Base-by-base conservation (phyloP, 306 rosid genomes). In the Corylus avellana region DNA sequence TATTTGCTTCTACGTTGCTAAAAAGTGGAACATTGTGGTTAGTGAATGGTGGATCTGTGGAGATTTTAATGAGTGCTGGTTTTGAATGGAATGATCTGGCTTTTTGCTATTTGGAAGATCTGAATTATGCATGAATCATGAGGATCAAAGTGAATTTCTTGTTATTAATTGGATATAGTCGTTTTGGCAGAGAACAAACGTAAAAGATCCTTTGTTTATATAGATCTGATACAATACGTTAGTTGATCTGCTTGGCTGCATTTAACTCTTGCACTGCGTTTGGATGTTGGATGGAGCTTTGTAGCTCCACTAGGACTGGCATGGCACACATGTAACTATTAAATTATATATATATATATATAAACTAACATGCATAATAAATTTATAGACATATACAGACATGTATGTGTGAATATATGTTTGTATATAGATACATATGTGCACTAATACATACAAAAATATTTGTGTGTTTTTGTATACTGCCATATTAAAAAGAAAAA, bases 41-140 rank as follows among this genome's bases (percentile, higher is more conserved):
- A 12, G 20, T 54, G 12, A 3, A 4, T 12, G 73, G 35, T 75
- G 76, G 85, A 77, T 82, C 79, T 32, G 16, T 47, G 68, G 70
- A 62, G 44, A 77, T 62, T 48, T 54, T 64, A 12, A 10, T 20
- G 69, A 53, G 16, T 56, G 75, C 48, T 57, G 50, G 55, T n/a
- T n/a, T 66, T 56, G 61, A 17, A 56, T 20, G 32, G 4, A 69
- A 68, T n/a, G 16, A 27, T 20, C 62, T 70, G 51, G 7, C 29
- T 12, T 12, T 32, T 68, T 53, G 9, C 27, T 5, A 39, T 62
- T 42, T 13, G 27, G 42, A 79, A 55, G 32, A 18, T 37, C 20
- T 53, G 11, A n/a, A 27, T 35, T 73, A 9, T 63, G 75, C 58
- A 22, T 7, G 42, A 50, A 25, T 56, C 10, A n/a, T 9, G 46